Evolutionary conservation across 176 grass and related monocot genomes (phyloP), one percentile per base, ranked within the genome.

Genomic region (Oryza officinalis): DNA sequence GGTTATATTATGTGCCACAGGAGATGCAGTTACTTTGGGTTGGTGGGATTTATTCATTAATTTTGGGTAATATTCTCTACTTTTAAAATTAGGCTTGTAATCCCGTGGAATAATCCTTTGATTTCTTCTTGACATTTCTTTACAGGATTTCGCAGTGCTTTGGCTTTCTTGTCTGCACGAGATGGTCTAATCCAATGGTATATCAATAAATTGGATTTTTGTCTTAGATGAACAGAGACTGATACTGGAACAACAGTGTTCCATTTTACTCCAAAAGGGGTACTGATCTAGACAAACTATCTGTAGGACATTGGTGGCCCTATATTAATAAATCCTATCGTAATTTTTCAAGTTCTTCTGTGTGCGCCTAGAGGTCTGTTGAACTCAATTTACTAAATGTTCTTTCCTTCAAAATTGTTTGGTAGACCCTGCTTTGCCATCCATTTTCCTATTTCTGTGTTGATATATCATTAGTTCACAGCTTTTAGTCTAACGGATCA

Each of bases 111-210:
- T 27, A 80, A 4, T 76, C 82, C 52, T 75, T 18, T 82, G 63
- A 84, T 57, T 83, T 32, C 11, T 68, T 71, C 22, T 60, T 81
- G 72, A 31, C 66, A 66, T 84, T 20, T 14, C 54, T 71, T 70
- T 74, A 27, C 87, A 94, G 93, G 65, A 94, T 92, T 83, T 89
- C 93, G 9, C 70, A 94, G 60, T 90, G 87, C 66, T 94, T 94
- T 90, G 90, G 82, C 40, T 90, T 92, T 88, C 85, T 94, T 60
- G 90, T 81, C 31, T 94, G 85, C 84, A 83, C 82, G 65, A 90
- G 88, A 83, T 94, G 93, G 85, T 94, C 87, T 47, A 88, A 81
- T 90, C 82, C 93, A 87, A 87, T 92, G 93, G 72, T 81, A 80
- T 78, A 82, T 7, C 63, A 46, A 50, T 81, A 77, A 87, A 73